Conservation (phyloP, 768 basidiomycete species). For the Mycena leptocephala region DNA sequence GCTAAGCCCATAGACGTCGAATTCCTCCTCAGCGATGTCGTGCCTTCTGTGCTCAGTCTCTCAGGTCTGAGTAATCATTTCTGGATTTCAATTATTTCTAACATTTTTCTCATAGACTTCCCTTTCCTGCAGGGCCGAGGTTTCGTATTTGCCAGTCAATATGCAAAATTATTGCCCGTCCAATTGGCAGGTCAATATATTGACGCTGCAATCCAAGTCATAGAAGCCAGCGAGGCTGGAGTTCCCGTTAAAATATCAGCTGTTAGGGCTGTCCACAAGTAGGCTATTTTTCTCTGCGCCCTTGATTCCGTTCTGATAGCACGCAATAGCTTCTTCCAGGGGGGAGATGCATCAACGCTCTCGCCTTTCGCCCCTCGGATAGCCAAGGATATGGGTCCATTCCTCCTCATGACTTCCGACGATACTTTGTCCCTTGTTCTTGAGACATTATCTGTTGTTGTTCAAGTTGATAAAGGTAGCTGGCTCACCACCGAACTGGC, state of each 20-base stretch:
- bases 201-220: slow-evolving; percentile 87
- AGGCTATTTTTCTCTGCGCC: neutral
- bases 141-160: slow-evolving; percentile 96
- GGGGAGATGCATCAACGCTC: slow-evolving; percentile 73
- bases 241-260: slow-evolving; percentile 96
- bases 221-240: slow-evolving; percentile 80
- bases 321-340: slow-evolving; percentile 76
- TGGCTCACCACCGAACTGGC: slow-evolving; percentile 84
- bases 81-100: neutral
- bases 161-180: slow-evolving; percentile 79
- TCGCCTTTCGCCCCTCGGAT: slow-evolving; percentile 81
- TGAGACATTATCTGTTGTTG: slow-evolving; percentile 86
- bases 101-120: slow-evolving; percentile 65
- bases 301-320: slow-evolving; percentile 21
- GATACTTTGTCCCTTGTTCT: slow-evolving; percentile 92
- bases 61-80: slow-evolving; percentile 64
- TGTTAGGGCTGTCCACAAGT: slow-evolving; percentile 96
- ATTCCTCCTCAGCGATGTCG: slow-evolving; percentile 80
- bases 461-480: slow-evolving; percentile 79
- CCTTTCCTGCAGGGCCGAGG: slow-evolving; percentile 97
- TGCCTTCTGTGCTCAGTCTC: slow-evolving; percentile 83
- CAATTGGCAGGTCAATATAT: slow-evolving; percentile 89
- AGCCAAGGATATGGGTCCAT: slow-evolving; percentile 86
- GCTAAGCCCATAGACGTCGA: slow-evolving; percentile 84
- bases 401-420: slow-evolving; percentile 85